A percentile compares a stretch with the other conserved stretches of the same genome.
Evolutionary conservation across 106 monocot species (phyloP).

Genomic region (Hemerocallis citrina): DNA sequence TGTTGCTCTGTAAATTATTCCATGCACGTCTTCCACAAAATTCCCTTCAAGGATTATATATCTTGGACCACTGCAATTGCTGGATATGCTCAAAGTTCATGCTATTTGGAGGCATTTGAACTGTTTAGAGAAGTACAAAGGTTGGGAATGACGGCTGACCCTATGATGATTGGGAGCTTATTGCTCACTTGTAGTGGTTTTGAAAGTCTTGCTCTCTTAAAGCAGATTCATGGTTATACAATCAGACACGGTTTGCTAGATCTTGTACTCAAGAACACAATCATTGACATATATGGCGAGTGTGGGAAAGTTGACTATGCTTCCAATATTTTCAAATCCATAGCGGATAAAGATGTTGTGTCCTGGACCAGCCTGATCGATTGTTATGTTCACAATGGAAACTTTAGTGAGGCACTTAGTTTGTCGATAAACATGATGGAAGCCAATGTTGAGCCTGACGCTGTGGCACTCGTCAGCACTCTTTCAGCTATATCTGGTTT

Average conservation of each 20-base stretch:
- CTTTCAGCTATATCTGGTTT: conserved; percentile 37
- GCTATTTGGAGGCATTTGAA: conserved; percentile 33
- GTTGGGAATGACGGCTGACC: conserved; percentile 35
- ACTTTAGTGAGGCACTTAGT: conserved; percentile 36
- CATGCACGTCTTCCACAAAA: conserved; percentile 28
- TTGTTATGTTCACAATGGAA: conserved; percentile 35
- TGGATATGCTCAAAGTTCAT: conserved; percentile 32
- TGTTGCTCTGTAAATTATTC: conserved; percentile 34
- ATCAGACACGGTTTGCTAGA: conserved; percentile 41
- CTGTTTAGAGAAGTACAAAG: conserved; percentile 32
- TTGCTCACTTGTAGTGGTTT: conserved; percentile 41
- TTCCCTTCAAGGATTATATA: conserved; percentile 45
- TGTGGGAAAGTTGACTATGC: conserved; percentile 40
- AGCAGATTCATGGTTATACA: conserved; percentile 53
- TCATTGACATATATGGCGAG: conserved; percentile 57
- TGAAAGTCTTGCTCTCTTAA: conserved; percentile 22
- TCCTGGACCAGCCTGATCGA: conserved; percentile 71
- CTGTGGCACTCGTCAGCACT: conserved; percentile 34
- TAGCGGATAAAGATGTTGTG: conserved; percentile 49
- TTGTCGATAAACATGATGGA: conserved; percentile 35
- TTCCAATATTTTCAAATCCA: conserved; percentile 22
- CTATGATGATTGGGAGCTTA: conserved; percentile 59
- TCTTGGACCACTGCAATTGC: conserved; percentile 61
- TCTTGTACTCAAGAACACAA: conserved; percentile 44
- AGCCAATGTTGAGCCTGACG: conserved; percentile 32